phyloP scores from a whole-genome alignment of 1,284 basidiomycete genomes.

The Fomitopsis palustris region DNA sequence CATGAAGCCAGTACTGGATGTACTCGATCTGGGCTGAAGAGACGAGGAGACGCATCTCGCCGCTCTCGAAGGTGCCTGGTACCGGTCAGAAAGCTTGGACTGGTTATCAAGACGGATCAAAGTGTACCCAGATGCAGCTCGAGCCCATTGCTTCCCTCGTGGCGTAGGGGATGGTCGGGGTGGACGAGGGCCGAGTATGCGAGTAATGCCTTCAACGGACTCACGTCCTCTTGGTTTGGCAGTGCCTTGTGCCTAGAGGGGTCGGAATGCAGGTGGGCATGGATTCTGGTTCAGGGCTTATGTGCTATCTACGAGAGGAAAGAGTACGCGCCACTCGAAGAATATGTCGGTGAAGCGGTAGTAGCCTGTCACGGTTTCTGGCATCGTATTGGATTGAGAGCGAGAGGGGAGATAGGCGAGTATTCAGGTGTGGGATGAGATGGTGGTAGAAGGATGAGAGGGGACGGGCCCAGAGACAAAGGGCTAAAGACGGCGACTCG shows the following conservation, averaged over 20 bases:
- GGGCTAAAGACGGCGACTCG: background rate
- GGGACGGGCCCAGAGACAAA: background rate
- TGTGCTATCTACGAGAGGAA: background rate
- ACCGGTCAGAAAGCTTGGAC: background rate
- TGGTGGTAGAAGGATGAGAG: background rate
- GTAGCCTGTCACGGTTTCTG: constrained; percentile 56
- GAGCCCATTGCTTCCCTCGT: constrained; percentile 56
- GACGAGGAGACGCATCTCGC: constrained; percentile 71
- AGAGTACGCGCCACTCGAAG: constrained; percentile 56
- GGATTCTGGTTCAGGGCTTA: background rate
- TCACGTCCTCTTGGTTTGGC: constrained; percentile 47
- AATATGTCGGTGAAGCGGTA: constrained; percentile 79
- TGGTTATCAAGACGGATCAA: background rate
- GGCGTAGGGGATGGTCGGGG: constrained; percentile 70
- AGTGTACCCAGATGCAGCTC: constrained; percentile 68
- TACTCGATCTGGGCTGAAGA: constrained; percentile 84
- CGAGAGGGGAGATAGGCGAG: background rate
- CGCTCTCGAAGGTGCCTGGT: constrained; percentile 55
- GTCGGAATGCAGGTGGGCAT: background rate
- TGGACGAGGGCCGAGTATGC: constrained; percentile 63
- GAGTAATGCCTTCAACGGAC: constrained; percentile 65
- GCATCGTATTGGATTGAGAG: background rate
- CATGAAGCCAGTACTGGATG: constrained; percentile 78
- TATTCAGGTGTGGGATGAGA: background rate
- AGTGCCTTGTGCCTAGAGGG: constrained; percentile 40